Percentiles rank a stretch among this genome's conserved stretches.
These are phyloP conservation scores for Suillus cothurnatus DNA, from an alignment of 768 basidiomycete species.

Conservation along the genomic window DNA sequence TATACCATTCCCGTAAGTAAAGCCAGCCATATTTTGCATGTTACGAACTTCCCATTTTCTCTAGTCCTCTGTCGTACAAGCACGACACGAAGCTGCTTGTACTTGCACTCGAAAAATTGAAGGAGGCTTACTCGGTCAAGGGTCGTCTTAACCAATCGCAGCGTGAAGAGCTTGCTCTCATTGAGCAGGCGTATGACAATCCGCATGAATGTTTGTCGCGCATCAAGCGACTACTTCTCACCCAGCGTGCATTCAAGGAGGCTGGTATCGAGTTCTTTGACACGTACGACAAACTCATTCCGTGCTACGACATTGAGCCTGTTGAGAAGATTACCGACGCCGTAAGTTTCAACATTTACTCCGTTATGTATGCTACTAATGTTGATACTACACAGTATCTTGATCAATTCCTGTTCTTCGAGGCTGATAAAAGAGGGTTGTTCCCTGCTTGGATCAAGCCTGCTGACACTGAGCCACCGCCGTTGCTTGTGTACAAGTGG, in stretches of 20 bases:
- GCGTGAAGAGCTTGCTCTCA: constrained; percentile 95
- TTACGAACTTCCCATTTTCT: constrained; percentile 10
- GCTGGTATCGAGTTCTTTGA: constrained; percentile 97
- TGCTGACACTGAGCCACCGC: constrained; percentile 95
- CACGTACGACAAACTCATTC: constrained; percentile 97
- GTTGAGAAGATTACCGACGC: constrained; percentile 99
- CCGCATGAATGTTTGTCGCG: constrained; percentile 98
- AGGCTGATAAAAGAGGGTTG: constrained; percentile 95
- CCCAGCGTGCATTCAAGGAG: constrained; percentile 99
- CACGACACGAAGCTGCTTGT: constrained; percentile 98
- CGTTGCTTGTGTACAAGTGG: constrained; percentile 98
- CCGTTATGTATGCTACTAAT: constrained; percentile 14
- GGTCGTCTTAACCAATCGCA: constrained; percentile 97
- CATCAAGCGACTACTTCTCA: constrained; percentile 95
- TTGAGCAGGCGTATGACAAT: constrained; percentile 99
- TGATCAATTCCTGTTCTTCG: constrained; percentile 98
- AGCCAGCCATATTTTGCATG: neutral
- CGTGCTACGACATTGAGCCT: constrained; percentile 98
- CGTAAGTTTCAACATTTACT: constrained; percentile 42
- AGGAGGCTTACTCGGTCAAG: constrained; percentile 98
- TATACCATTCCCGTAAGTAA: constrained; percentile 91
- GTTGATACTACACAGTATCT: constrained; percentile 64
- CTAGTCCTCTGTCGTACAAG: constrained; percentile 93
- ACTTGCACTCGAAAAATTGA: constrained; percentile 94
- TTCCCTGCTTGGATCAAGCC: constrained; percentile 99